Percentiles rank a stretch among this genome's conserved stretches.
phyloP scores from a whole-genome alignment of 2,329 filamentous ascomycete species.

The Diaporthe sp. region DNA sequence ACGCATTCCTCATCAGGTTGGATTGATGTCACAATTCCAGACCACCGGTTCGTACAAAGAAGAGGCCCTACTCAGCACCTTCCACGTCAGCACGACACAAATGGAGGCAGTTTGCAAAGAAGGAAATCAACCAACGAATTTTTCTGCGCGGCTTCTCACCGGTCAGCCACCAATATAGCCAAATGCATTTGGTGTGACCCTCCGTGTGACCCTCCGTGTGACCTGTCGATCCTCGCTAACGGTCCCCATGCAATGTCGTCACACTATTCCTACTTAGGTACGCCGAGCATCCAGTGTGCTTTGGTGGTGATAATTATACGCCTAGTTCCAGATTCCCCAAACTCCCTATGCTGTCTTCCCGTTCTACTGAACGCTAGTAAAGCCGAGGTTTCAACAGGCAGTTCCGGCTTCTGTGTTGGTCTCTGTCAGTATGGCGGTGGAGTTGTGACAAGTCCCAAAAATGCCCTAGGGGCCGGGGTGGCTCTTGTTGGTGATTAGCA shows the following conservation, averaged over 20 bases:
- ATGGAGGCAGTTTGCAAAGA: not conserved
- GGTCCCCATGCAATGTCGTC: not conserved
- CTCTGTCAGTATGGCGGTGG: not conserved
- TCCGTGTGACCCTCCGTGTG: not conserved
- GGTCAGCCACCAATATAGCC: not conserved
- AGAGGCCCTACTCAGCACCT: not conserved
- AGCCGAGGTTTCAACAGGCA: not conserved
- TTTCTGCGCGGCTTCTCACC: not conserved
- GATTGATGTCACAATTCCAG: not conserved
- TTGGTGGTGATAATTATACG: not conserved
- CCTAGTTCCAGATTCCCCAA: not conserved
- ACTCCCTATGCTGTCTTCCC: not conserved
- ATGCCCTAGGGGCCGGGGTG: too few relatives aligned
- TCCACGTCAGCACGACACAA: not conserved
- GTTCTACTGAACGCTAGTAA: not conserved
- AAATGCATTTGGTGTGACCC: constrained; percentile 27
- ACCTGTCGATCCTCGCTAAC: not conserved
- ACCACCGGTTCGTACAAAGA: not conserved
- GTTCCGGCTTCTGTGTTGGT: not conserved
- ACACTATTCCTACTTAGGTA: not conserved
- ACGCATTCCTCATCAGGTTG: not conserved
- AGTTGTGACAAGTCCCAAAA: not conserved
- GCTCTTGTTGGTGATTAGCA: too few relatives aligned
- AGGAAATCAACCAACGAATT: not conserved
- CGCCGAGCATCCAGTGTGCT: not conserved